A percentile compares a stretch with the other conserved stretches of the same genome.
phyloP scores from a whole-genome alignment of 1,139 yeast species.

The Zygosaccharomyces pseudobailii region DNA sequence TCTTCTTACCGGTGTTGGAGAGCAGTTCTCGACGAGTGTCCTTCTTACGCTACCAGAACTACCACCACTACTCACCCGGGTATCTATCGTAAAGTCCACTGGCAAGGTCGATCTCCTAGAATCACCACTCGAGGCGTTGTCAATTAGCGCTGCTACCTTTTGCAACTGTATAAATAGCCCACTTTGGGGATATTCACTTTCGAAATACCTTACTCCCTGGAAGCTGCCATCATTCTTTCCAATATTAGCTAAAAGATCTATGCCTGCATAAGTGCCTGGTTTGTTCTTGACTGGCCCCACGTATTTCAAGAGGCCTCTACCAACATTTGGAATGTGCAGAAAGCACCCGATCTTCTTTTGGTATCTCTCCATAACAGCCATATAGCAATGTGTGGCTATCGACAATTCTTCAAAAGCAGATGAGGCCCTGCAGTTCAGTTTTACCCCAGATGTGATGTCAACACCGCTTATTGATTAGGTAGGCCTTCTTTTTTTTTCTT shows the following conservation, averaged over 20 bases:
- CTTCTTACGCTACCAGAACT: constrained; percentile 15
- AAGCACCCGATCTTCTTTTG: constrained; percentile 29
- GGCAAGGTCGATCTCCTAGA: constrained; percentile 14
- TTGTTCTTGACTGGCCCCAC: constrained; percentile 73
- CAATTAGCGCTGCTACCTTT: constrained; percentile 42
- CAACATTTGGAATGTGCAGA: constrained; percentile 35
- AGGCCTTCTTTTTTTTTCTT: not conserved
- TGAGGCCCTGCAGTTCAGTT: not conserved
- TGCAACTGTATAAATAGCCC: constrained; percentile 74
- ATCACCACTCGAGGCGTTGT: constrained; percentile 11
- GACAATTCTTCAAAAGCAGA: not conserved
- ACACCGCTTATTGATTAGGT: not conserved
- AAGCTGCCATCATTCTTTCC: constrained; percentile 81
- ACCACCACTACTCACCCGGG: constrained; percentile 7
- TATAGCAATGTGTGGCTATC: not conserved
- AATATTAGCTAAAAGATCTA: constrained; percentile 63
- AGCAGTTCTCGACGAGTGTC: constrained; percentile 14
- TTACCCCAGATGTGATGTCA: not conserved
- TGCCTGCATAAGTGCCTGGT: constrained; percentile 79
- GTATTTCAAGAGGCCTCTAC: constrained; percentile 60
- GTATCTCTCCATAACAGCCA: constrained; percentile 17
- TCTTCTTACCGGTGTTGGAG: constrained; percentile 26
- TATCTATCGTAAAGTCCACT: not conserved
- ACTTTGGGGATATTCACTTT: constrained; percentile 54
- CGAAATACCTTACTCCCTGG: constrained; percentile 58